Base-by-base conservation (phyloP, 345 rosid species). In the Aquilaria yunnanensis region DNA sequence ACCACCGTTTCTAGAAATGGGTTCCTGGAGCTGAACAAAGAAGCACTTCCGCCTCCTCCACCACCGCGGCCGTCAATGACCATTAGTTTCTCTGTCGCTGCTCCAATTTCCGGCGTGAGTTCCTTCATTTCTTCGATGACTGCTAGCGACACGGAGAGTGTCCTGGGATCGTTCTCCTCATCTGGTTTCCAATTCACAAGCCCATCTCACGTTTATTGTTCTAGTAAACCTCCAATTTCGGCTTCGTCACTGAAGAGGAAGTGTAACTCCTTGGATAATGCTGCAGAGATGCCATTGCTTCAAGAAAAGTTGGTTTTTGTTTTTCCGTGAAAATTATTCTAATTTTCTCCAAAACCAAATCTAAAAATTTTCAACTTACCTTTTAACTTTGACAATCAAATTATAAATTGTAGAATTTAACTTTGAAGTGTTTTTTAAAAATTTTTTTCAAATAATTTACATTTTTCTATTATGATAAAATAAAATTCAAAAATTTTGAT, bases 271-370 rank as follows among this genome's bases (percentile, higher is more conserved):
- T 50, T 80, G 84, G 87, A 82, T 52, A 84, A 71, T 31, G 75
- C 72, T 10, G 81, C 76, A 85, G 7, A 77, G 83, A 53, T 90
- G 97, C 80, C 97, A 90, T 77, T 90, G 97, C 66, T 79, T 92
- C 70, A 87, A 87, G 83, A 90, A 90, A 79, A 85, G 97, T 80
- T 33, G 0, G 69, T 13, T 12, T 23, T 43, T 1, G n/a, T 41
- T 32, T 46, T 37, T 37, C 43, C 43, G 43, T 16, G 23, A 16
- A 16, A 16, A 16, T 16, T 16, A 16, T 16, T 16, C 23, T 16
- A 16, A 16, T 16, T 16, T 16, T 16, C 23, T 16, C 23, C 23
- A 16, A 16, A 16, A 16, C 23, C 23, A 16, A 16, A 16, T 16
- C 23, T 16, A 16, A 16, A 16, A 16, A 16, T 16, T 16, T 16